Percentiles rank a stretch among this genome's conserved stretches.
These are phyloP conservation scores for Aspergillus puulaauensis DNA, from an alignment of 2,329 filamentous ascomycete genomes.

Conservation along the genomic window DNA sequence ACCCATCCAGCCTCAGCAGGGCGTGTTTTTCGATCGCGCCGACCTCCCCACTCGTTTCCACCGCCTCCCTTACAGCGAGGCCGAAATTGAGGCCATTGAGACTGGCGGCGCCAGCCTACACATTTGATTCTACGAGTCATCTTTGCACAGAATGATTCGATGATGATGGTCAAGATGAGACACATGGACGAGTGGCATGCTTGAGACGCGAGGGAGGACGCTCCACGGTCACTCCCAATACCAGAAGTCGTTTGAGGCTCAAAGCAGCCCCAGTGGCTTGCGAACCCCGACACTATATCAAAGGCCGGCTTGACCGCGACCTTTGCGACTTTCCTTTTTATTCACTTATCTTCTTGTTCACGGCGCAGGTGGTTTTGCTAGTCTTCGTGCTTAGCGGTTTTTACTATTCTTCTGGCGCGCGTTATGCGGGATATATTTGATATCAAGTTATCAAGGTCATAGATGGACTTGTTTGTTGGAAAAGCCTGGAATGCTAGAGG, in stretches of 20 bases:
- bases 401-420: slow-evolving; percentile 16
- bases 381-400: slow-evolving; percentile 24
- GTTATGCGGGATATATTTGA: slow-evolving; percentile 18
- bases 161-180: slow-evolving; percentile 13
- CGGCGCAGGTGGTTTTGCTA: slow-evolving; percentile 36
- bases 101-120: slow-evolving; percentile 78
- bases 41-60: slow-evolving; percentile 85
- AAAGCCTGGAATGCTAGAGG: slow-evolving; percentile 17
- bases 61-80: slow-evolving; percentile 68
- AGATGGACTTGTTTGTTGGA: slow-evolving; percentile 16
- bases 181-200: slow-evolving; percentile 9
- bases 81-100: slow-evolving; percentile 95
- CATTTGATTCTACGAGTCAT: slow-evolving; percentile 38
- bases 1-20: slow-evolving; percentile 66
- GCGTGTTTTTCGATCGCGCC: slow-evolving; percentile 82
- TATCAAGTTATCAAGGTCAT: slow-evolving; percentile 20
- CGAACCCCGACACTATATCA: slow-evolving; percentile 7
- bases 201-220: slow-evolving; percentile 5
- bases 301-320: slow-evolving; percentile 7
- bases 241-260: slow-evolving; percentile 5
- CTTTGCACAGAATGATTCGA: slow-evolving; percentile 16
- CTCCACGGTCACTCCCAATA: slow-evolving; percentile 4
- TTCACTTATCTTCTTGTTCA: slow-evolving; percentile 19
- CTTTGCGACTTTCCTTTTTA: slow-evolving; percentile 11
- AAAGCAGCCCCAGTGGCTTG: neutral